phyloP scores from a whole-genome alignment of 129 eudicot species.

The Gnaphalium uliginosum region DNA sequence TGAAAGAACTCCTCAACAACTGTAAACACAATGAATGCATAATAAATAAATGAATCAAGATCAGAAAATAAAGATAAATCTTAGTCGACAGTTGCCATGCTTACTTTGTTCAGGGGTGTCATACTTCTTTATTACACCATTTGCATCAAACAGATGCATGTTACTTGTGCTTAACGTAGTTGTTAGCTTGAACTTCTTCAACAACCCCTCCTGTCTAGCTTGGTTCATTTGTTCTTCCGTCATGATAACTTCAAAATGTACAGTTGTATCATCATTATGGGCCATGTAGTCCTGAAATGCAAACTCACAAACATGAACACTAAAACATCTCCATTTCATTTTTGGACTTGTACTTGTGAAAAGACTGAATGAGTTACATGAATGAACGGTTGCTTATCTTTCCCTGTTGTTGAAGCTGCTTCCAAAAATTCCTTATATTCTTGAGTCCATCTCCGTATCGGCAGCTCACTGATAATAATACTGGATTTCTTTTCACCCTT shows the following conservation, averaged over 20 bases:
- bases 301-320: slow-evolving; percentile 8
- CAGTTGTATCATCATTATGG: slow-evolving; percentile 58
- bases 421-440: slow-evolving; percentile 90
- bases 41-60: not conserved
- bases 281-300: slow-evolving; percentile 57
- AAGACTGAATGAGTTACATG: slow-evolving; percentile 39
- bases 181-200: slow-evolving; percentile 75
- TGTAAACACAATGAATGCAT: slow-evolving; percentile 32
- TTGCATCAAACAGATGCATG: slow-evolving; percentile 88
- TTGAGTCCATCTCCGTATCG: slow-evolving; percentile 81
- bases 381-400: slow-evolving; percentile 71
- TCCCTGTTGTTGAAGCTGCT: slow-evolving; percentile 45
- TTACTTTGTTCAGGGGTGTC: slow-evolving; percentile 86
- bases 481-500: not conserved
- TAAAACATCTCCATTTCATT: not conserved
- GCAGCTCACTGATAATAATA: slow-evolving; percentile 69
- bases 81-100: not conserved
- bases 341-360: not conserved
- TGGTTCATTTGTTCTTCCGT: slow-evolving; percentile 46
- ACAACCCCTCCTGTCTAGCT: slow-evolving; percentile 81
- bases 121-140: slow-evolving; percentile 79
- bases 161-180: slow-evolving; percentile 74
- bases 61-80: not conserved
- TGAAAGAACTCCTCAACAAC: slow-evolving; percentile 83
- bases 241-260: slow-evolving; percentile 54